Base-by-base conservation (phyloP, 805 yeast genomes). In the Nakazawaea wyomingensis region DNA sequence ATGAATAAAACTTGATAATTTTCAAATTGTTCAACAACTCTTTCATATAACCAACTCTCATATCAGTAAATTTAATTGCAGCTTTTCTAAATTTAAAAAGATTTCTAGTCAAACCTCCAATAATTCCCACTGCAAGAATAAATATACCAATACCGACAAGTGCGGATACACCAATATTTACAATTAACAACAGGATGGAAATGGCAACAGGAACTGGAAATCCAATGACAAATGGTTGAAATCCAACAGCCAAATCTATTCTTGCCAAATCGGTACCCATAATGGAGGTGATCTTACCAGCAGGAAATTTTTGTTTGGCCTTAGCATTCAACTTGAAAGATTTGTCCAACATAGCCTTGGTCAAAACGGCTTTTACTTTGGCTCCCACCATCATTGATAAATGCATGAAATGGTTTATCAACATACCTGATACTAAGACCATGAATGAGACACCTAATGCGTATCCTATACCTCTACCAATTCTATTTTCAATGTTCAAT, bases 261-360 rank as follows among this genome's bases (percentile, higher is more conserved):
- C 96, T 77, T n/a, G 90, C 75, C 30, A 88, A 66, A 57, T 89
- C 96, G 2, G 95, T 80, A 48, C 95, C 86, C 58, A 88, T 74
- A 57, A 87, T 64, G 7, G 89, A 79, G 24, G 95, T 86, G 45
- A 89, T 72, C 47, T 74, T 78, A 35, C 93, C 83, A 21, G 78
- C 71, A 1, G 95, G 81, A 54, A 64, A 85, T 46, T 72, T 67
- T 48, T 74, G 73, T 41, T 72, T 73, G 2, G 90, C 74, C 38
- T 66, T 68, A 10, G 79, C 71, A 47, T 80, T 75, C 13, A 88
- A 65, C 43, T 59, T 67, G 50, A 86, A 76, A 11, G 90, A 72
- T 59, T 89, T 89, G 43, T 75, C 76, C 47, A 85, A 69, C 18
- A 86, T 68, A 6, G 83, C 80, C 46, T 84, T 82, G 4, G 87